phyloP scores from a whole-genome alignment of 1,284 basidiomycete species.

The Sporisorium reilianum region DNA sequence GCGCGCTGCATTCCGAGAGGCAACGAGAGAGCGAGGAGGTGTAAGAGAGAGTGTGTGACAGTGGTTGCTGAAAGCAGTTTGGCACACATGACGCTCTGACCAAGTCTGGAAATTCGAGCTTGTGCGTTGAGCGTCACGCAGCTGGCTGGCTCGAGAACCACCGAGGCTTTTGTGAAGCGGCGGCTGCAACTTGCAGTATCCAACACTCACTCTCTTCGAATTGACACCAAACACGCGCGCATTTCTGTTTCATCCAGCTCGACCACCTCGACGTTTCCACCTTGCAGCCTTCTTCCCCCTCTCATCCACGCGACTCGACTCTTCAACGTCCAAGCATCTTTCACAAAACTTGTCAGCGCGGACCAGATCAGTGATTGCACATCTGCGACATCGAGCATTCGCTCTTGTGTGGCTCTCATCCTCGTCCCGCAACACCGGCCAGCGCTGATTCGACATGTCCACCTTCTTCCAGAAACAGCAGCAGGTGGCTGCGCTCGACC shows the following conservation, averaged over 20 bases:
- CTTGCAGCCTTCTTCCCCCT: background rate
- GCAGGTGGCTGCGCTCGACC: conserved; percentile 69
- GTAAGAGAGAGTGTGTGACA: too few relatives aligned
- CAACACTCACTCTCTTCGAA: conserved; percentile 1
- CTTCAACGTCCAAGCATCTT: too few relatives aligned
- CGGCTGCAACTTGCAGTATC: too few relatives aligned
- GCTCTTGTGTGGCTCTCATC: background rate
- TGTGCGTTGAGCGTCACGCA: background rate
- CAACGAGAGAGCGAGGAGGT: too few relatives aligned
- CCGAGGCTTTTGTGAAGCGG: too few relatives aligned
- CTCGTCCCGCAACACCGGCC: background rate
- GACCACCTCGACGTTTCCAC: background rate
- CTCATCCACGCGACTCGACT: background rate
- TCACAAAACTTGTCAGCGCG: conserved; percentile 1
- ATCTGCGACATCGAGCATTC: background rate
- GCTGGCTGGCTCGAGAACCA: too few relatives aligned
- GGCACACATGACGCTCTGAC: conserved; percentile 27
- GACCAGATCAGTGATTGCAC: conserved; percentile 2
- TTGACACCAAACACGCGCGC: conserved; percentile 2
- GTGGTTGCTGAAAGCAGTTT: too few relatives aligned
- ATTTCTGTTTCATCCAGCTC: background rate
- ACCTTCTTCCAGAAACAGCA: conserved; percentile 69
- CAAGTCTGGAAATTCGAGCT: conserved; percentile 21
- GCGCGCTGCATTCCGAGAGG: too few relatives aligned
- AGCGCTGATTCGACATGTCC: conserved; percentile 54